Evolutionary conservation across 2,329 filamentous ascomycete species (phyloP).

Genomic region (Pleochaeta shiraiana): DNA sequence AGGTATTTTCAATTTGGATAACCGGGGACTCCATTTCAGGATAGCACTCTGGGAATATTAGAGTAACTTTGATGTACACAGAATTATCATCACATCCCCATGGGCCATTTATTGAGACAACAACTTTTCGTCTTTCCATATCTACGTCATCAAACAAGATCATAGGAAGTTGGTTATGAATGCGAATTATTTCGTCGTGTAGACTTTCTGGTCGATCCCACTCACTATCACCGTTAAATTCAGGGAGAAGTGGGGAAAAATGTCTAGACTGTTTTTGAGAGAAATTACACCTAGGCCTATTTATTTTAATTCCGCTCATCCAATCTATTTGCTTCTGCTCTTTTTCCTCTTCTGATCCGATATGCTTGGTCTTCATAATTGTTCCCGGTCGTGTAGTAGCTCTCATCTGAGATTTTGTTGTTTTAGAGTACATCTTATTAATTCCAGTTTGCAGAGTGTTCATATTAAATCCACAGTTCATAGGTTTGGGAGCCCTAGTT

Average conservation of each 20-base stretch:
- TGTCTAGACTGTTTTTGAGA: constrained; percentile 13
- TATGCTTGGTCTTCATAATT: constrained; percentile 17
- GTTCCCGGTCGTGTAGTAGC: constrained; percentile 3
- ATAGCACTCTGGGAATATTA: constrained; percentile 36
- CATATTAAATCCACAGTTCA: constrained; percentile 20
- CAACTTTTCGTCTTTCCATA: constrained; percentile 35
- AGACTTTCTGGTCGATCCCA: constrained; percentile 38
- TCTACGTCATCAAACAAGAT: constrained; percentile 42
- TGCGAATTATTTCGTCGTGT: constrained; percentile 40
- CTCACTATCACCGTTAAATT: constrained; percentile 20
- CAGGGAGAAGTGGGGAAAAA: constrained; percentile 15
- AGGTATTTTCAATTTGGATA: constrained; percentile 39
- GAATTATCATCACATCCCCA: constrained; percentile 34
- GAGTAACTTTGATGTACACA: constrained; percentile 39
- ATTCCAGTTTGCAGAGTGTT: constrained; percentile 16
- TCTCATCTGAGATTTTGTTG: constrained; percentile 9
- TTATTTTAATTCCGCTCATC: constrained; percentile 48
- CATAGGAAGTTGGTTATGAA: constrained; percentile 38
- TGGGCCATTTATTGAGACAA: constrained; percentile 40
- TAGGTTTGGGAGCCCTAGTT: constrained; percentile 32
- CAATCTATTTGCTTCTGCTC: constrained; percentile 39
- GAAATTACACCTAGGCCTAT: constrained; percentile 15
- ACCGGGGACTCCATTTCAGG: constrained; percentile 33
- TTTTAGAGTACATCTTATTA: constrained; percentile 9
- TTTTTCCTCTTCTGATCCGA: constrained; percentile 17